Base-by-base conservation (phyloP, 306 rosid species). In the Sicyos edulis region DNA sequence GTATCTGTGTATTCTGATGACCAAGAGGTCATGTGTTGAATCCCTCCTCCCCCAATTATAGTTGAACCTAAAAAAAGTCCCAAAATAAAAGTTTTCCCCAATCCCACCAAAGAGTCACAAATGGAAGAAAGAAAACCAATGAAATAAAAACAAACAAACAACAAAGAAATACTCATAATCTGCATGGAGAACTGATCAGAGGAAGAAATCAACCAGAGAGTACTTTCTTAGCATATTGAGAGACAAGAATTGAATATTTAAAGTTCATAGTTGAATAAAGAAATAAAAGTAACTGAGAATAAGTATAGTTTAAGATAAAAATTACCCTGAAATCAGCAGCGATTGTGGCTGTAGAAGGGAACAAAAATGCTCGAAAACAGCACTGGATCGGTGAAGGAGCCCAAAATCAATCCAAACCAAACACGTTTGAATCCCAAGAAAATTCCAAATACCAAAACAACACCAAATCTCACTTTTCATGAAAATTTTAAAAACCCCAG, bases 311-410 rank as follows among this genome's bases (percentile, higher is more conserved):
- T 26, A 66, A 19, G 40, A 71, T 14, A 21, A 71, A 34, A 26
- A 29, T 56, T 34, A 77, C 85, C 85, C 77, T 82, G 83, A 75
- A 78, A 86, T 72, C 84, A 69, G 87, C 51, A 78, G 78, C 75
- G 78, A 53, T 64, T 79, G 82, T 81, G 84, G 83, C 78, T 54
- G 64, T 73, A 63, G 76, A 72, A 73, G 85, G 87, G 81, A 83
- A 77, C 87, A 78, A 75, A 70, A 80, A 52, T 79, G 72, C 74
- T 76, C 50, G 79, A 82, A 79, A 79, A 77, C 82, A 75, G 60
- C 79, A 77, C 77, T 47, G 73, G 75, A 75, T 74, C 78, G 70
- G 71, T 69, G 72, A 3, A 26, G 32, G 56, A 83, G 74, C 69
- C 80, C 77, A 82, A 72, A 78, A 75, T 85, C 73, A 2, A 34